Evolutionary conservation across 176 grass and related monocot species (phyloP), one percentile per base, ranked within the genome.

Genomic region (maize (Zea mays)): DNA sequence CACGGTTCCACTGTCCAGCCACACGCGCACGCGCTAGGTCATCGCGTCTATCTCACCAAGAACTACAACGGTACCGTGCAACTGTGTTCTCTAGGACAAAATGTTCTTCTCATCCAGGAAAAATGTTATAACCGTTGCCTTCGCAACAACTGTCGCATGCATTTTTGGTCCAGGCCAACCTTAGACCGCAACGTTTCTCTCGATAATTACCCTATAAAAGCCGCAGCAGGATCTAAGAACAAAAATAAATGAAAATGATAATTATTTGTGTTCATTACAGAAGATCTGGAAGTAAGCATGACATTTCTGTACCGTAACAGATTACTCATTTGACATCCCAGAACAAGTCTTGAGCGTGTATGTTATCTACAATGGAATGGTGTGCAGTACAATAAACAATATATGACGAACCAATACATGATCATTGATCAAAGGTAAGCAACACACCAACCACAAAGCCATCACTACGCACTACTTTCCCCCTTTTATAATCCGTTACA

Each of bases 401-500:
- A 6, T 10, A 35, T 20, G 43, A 74, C 21, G 16, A 58, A 48
- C 39, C 35, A 54, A 33, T 46, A 85, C 21, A 65, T 12, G 57
- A 73, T 49, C 21, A 65, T 56, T 12, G 57, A 73, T 50, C 21
- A 66, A 65, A 65, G 21, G 39, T 54, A 74, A 74, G 2, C 3
- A 79, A 62, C 62, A 16, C 65, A 41, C 37, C 48, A 82, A 65
- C 27, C 71, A 70, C 63, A 57, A 63, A 62, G 0, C 39, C 55
- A 75, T 71, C 67, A 48, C 74, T 70, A 50, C 54, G 55, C 67
- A 63, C 81, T 36, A 74, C 47, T 13, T 27, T 11, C 76, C 43
- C 79, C 61, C 5, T 39, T 39, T 2, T 39, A 56, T 56, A 48
- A 71, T 62, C 72, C 80, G 80, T 84, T 88, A 88, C 86, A 88